Base-by-base conservation (phyloP, 176 grass and related monocot genomes). In the Calamus simplicifolius region DNA sequence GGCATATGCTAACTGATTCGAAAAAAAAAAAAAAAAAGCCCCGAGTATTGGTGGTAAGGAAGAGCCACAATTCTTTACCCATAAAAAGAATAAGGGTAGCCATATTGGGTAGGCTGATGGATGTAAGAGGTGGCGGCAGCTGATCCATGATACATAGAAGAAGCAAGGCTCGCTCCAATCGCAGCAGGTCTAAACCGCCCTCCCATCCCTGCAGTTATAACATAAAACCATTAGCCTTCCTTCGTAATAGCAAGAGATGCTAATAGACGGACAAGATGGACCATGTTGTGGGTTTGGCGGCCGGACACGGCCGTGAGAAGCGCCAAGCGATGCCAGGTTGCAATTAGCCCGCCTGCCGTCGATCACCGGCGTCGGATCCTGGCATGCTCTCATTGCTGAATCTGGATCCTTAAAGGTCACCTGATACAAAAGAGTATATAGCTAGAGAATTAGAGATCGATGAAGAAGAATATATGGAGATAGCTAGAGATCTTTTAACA, bases 311-410 rank as follows among this genome's bases (percentile, higher is more conserved):
- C 21, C 21, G 21, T 69, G 77, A 17, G 67, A 57, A 19, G 67
- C 52, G 21, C 82, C 77, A 49, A 80, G 57, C 23, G 69, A 72
- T 25, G 82, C 82, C 51, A 85, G 56, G 73, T 85, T 85, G 73
- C 82, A 85, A 62, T 85, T 81, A 50, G 78, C 73, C 29, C 73
- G 51, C 31, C 83, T 69, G 3, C 78, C 83, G 58, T 86, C 83
- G 50, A 86, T 86, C 64, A 81, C 29, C 25, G 83, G 83, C 54
- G 73, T 70, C 19, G 83, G 73, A 63, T 86, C 83, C 63, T 86
- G 78, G 56, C 79, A 68, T 57, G 83, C 83, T 18, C 68, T 67
- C 49, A 62, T 55, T 4, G 83, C 83, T 4, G 63, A 54, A 13
- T 86, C 69, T 0, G 57, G 68, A 52, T 86, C 73, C 54, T 49